Base-by-base conservation (phyloP, 805 yeast genomes). In the Phaffomyces thermotolerans region DNA sequence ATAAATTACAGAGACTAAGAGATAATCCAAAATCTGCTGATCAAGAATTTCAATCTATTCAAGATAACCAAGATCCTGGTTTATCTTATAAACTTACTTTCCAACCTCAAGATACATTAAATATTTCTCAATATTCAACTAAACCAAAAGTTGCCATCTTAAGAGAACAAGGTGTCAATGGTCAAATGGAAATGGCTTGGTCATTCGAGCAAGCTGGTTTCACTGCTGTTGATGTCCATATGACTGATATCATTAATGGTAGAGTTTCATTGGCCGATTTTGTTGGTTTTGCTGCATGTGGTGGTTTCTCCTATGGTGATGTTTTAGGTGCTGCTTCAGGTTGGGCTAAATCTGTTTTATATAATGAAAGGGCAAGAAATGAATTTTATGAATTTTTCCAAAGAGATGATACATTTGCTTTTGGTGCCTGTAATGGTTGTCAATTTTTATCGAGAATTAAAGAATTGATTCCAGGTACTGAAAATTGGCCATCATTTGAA, bases 381-480 rank as follows among this genome's bases (percentile, higher is more conserved):
- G 90, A 87, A 68, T 93, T 93, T 64, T 66, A 69, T 51, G 73
- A 68, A 40, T 93, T 93, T 65, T 93, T 93, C 78, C 84, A 78
- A 43, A 81, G 99, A 66, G 70, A 72, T 17, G 95, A 93, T 62
- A 93, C 99, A 0, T 93, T 93, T 71, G 95, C 98, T 4, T 80
- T 93, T 56, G 99, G 99, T 66, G 95, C 95, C 39, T 93, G 99
- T 76, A 93, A 93, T 64, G 99, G 99, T 49, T 93, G 99, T 69
- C 99, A 93, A 67, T 93, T 93, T 72, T 68, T 93, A 58, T 81
- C 95, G 48, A 81, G 89, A 66, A 76, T 93, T 49, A 85, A 87
- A 54, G 80, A 76, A 50, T 69, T 89, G 56, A 88, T 93, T 50
- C 98, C 98, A 32, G 98, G 98, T 39, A 78, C 93, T 43, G 95